Base-by-base conservation (phyloP, 257 asterid genomes). In the Fraxinus americana region DNA sequence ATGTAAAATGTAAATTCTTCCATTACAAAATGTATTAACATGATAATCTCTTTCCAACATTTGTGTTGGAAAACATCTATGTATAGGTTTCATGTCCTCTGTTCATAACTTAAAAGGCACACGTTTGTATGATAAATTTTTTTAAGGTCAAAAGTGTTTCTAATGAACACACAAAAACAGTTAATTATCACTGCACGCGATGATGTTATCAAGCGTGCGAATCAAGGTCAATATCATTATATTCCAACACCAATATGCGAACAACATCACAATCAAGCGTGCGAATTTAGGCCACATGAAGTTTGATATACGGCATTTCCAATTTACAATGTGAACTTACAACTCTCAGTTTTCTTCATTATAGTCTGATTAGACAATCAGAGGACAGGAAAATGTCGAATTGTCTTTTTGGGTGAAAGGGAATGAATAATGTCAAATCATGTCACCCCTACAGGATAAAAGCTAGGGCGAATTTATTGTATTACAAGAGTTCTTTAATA, bases 21-120 rank as follows among this genome's bases (percentile, higher is more conserved):
- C 34, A 61, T 61, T 61, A 61, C 66, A 61, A 25, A 9, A 8
- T 61, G 68, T 23, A 61, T 61, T 23, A 61, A 11, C 17, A 61
- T 25, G 25, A 23, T 61, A 61, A 23, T 61, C 17, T 25, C 17
- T 61, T 59, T n/a, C 34, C 66, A 8, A 25, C 27, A 23, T 61
- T n/a, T 57, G 29, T 2, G 66, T 5, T 1, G 66, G 66, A 17
- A 19, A 57, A 19, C 23, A 8, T 54, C 65, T 54, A 54, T 57
- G 66, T 21, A 57, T n/a, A 57, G 66, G 27, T 57, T 57, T 57
- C 66, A 54, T 54, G 65, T 54, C 11, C 65, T 54, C 65, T n/a
- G 27, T 54, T 54, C 65, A 57, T 57, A 1, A 57, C 3, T 57
- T n/a, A 7, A 7, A n/a, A 57, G 27, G 29, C 66, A 57, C n/a